Percentiles rank a stretch among this genome's conserved stretches.
These are phyloP conservation scores for Pseudopediastrum boryanum DNA, from an alignment of 139 green algal genomes.

Conservation along the genomic window DNA sequence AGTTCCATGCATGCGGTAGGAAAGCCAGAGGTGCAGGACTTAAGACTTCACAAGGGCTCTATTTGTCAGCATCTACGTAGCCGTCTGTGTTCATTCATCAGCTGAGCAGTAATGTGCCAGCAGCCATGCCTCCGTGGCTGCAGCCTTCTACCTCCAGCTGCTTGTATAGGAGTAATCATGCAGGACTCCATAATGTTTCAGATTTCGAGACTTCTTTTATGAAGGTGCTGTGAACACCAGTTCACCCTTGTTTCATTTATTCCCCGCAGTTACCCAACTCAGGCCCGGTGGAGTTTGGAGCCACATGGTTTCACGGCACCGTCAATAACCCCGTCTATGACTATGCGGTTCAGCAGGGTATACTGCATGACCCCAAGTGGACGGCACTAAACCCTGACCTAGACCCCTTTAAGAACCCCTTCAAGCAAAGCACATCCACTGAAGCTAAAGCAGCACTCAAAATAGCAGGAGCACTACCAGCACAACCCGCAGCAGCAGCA, in stretches of 20 bases:
- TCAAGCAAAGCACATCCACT: not conserved
- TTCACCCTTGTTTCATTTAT: not conserved
- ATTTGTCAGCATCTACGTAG: no score
- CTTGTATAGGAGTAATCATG: no score
- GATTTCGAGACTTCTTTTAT: no score
- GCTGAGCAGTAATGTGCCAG: no score
- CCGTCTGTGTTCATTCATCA: no score
- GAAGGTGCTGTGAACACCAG: not conserved
- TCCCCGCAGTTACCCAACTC: constrained; percentile 36
- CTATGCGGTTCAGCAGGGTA: constrained; percentile 39
- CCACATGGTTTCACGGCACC: constrained; percentile 54
- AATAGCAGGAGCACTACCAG: not conserved
- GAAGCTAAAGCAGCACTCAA: constrained; percentile 19
- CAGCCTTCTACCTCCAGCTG: no score
- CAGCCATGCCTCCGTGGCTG: no score
- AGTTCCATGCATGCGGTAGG: no score
- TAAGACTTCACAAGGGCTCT: no score
- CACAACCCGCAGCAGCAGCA: not conserved
- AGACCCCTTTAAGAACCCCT: not conserved
- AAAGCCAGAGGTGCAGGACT: no score
- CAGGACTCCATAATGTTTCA: no score
- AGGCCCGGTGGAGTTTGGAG: constrained; percentile 40
- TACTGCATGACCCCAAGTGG: not conserved
- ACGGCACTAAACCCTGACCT: not conserved
- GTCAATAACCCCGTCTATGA: constrained; percentile 50